Evolutionary conservation across 345 rosid species (phyloP).

Genomic region (Noccaea bulbosa): DNA sequence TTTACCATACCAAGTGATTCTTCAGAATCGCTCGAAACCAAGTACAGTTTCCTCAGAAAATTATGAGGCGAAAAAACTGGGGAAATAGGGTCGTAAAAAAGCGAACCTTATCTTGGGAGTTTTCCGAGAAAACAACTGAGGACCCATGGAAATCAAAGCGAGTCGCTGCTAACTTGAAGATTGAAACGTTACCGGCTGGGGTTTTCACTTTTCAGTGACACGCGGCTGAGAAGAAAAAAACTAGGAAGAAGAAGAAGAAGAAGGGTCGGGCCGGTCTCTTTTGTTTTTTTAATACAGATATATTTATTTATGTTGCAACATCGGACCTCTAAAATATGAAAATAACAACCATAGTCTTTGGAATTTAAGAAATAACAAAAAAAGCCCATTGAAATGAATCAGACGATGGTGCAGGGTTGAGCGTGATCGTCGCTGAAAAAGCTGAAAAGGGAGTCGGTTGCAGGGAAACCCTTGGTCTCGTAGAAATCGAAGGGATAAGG

Average conservation of each 20-base stretch:
- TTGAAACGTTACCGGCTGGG: constrained; percentile 14
- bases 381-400: neutral
- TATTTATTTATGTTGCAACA: constrained; percentile 15
- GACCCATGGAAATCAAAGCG: constrained; percentile 31
- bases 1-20: neutral
- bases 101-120: constrained; percentile 35
- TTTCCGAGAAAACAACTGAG: constrained; percentile 14
- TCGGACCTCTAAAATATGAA: neutral
- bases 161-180: constrained; percentile 3
- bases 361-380: neutral
- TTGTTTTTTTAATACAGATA: neutral
- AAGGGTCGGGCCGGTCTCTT: neutral
- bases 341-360: neutral
- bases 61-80: neutral
- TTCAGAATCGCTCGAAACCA: neutral
- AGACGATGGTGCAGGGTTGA: constrained; percentile 40
- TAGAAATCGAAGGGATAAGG: constrained; percentile 37
- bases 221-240: neutral
- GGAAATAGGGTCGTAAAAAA: neutral
- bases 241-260: neutral
- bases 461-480: neutral
- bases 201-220: neutral
- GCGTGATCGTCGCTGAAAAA: constrained; percentile 25
- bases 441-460: neutral
- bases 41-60: neutral